These are phyloP conservation scores for Seiridium unicorne DNA, from an alignment of 2,329 filamentous ascomycete genomes.

Conservation along the genomic window DNA sequence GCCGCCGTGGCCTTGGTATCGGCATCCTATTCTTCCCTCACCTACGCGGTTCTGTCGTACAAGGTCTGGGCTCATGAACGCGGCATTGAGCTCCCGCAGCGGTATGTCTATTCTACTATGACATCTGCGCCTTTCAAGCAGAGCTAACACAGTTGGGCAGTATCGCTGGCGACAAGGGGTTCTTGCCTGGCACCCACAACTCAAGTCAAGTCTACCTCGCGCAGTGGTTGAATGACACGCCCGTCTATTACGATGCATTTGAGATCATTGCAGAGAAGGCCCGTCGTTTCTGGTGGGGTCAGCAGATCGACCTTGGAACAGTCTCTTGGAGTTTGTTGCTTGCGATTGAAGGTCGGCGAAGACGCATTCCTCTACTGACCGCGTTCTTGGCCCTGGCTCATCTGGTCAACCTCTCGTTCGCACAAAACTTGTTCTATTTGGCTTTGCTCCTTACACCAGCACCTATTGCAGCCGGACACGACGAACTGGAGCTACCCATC, in stretches of 20 bases:
- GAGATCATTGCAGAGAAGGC: constrained; percentile 53
- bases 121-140: no score
- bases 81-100: constrained; percentile 26
- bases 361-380: constrained; percentile 52
- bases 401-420: constrained; percentile 58
- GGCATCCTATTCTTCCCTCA: constrained; percentile 26
- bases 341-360: constrained; percentile 56
- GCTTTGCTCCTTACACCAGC: constrained; percentile 55
- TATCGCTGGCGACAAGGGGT: constrained; percentile 22
- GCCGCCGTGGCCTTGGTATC: constrained; percentile 26
- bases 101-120: constrained; percentile 18
- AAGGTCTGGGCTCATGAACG: constrained; percentile 36
- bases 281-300: constrained; percentile 61
- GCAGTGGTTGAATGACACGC: constrained; percentile 53
- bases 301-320: constrained; percentile 55
- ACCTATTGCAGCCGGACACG: constrained; percentile 32
- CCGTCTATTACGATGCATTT: constrained; percentile 50
- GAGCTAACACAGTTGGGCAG: constrained; percentile 4
- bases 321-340: constrained; percentile 57
- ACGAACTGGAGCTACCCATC: constrained; percentile 24
- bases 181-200: constrained; percentile 24
- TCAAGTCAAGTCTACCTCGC: constrained; percentile 36
- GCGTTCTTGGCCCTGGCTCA: constrained; percentile 60
- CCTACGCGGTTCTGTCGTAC: constrained; percentile 33
- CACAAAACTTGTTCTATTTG: constrained; percentile 63